phyloP scores from a whole-genome alignment of 2,329 filamentous ascomycete species.

The Pseudogymnoascus sp. region DNA sequence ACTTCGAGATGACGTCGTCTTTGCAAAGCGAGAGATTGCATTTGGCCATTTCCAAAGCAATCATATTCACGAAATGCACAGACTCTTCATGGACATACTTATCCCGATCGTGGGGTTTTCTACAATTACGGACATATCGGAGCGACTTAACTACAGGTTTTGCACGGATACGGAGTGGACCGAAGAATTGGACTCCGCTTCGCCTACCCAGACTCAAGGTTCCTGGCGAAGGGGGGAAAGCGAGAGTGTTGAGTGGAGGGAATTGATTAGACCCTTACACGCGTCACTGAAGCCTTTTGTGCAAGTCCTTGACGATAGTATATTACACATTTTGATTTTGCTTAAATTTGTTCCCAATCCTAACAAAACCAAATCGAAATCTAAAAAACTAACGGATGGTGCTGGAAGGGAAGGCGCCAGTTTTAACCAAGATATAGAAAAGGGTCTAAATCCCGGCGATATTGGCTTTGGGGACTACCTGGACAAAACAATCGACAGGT shows the following conservation, averaged over 20 bases:
- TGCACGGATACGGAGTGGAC: constrained; percentile 36
- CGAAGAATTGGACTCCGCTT: constrained; percentile 28
- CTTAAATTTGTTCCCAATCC: constrained; percentile 42
- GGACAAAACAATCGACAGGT: constrained; percentile 44
- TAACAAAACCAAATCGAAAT: neutral
- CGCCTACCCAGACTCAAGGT: neutral
- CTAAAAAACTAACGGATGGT: neutral
- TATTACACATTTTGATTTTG: constrained; percentile 46
- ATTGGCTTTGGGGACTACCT: constrained; percentile 38
- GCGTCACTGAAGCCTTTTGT: constrained; percentile 59
- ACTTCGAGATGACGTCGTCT: constrained; percentile 57
- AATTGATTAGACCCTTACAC: constrained; percentile 60
- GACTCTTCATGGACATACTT: constrained; percentile 52
- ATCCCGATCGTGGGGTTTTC: constrained; percentile 60
- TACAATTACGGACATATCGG: constrained; percentile 65
- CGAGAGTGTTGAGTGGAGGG: constrained; percentile 54
- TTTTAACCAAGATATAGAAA: constrained; percentile 45
- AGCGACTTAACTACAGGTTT: constrained; percentile 48
- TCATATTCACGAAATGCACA: constrained; percentile 55
- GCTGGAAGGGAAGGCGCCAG: constrained; percentile 26
- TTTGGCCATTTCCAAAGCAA: constrained; percentile 59
- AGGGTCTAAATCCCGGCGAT: constrained; percentile 50
- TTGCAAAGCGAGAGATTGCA: constrained; percentile 66
- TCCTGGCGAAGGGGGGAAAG: constrained; percentile 26
- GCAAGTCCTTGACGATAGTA: constrained; percentile 50